Evolutionary conservation across 2,329 filamentous ascomycete genomes (phyloP).

Genomic region (Aspergillus sp.): DNA sequence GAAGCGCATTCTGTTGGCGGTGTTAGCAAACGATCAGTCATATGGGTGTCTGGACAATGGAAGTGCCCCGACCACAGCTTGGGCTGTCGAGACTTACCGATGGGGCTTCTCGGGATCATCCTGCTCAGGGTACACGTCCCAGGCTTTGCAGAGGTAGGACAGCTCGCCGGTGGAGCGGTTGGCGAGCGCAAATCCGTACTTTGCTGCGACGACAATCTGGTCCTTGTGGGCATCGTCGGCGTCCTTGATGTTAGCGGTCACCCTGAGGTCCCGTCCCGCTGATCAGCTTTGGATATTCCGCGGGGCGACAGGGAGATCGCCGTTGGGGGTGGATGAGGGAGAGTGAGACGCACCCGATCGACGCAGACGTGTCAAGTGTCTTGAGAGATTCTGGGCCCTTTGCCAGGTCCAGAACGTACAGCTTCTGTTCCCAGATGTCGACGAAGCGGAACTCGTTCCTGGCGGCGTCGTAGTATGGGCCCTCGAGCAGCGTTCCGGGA

Average conservation of each 20-base stretch:
- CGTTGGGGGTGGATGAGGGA: background rate
- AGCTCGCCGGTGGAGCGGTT: constrained; percentile 60
- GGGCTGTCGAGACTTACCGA: constrained; percentile 31
- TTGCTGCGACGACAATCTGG: constrained; percentile 73
- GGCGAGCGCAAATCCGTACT: constrained; percentile 76
- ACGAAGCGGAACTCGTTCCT: constrained; percentile 43
- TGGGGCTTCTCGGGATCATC: constrained; percentile 47
- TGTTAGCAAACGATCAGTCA: constrained; percentile 11
- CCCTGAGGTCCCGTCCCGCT: constrained; percentile 42
- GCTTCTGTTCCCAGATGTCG: constrained; percentile 74
- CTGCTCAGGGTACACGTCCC: constrained; percentile 42
- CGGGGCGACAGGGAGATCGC: background rate
- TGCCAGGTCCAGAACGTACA: constrained; percentile 68
- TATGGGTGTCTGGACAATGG: background rate
- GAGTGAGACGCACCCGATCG: constrained; percentile 49
- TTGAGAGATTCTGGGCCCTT: constrained; percentile 60
- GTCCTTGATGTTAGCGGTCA: constrained; percentile 74
- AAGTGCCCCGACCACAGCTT: no score
- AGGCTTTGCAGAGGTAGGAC: constrained; percentile 57
- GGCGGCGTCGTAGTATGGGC: constrained; percentile 37
- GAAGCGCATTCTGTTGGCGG: constrained; percentile 49
- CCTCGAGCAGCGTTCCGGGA: constrained; percentile 39
- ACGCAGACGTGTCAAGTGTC: constrained; percentile 56
- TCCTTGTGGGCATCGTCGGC: constrained; percentile 51
- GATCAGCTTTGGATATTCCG: constrained; percentile 41